phyloP scores from a whole-genome alignment of 1,284 basidiomycete genomes.

The Ceratobasidium sp. region DNA sequence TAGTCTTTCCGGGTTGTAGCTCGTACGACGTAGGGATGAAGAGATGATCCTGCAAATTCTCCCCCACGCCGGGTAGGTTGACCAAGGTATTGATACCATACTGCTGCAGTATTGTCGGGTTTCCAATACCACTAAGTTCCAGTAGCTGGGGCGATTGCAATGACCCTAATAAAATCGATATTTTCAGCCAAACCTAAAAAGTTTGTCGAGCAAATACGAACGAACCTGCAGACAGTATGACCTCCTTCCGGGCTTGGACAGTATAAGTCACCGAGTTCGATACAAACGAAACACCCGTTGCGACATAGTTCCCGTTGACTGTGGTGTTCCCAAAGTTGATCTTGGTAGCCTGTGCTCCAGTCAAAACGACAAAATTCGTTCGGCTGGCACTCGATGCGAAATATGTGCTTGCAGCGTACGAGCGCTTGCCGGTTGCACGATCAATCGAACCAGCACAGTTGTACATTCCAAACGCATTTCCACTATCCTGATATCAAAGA shows the following conservation, averaged over 20 bases:
- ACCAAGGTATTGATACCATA: constrained; percentile 59
- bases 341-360: constrained; percentile 52
- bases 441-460: constrained; percentile 48
- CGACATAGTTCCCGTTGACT: constrained; percentile 41
- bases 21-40: constrained; percentile 48
- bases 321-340: constrained; percentile 53
- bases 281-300: constrained; percentile 53
- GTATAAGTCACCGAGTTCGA: constrained; percentile 51
- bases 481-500: constrained; percentile 28
- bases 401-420: constrained; percentile 55
- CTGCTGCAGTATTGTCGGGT: constrained; percentile 56
- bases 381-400: constrained; percentile 50
- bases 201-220: background rate
- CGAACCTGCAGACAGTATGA: constrained; percentile 61
- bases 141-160: constrained; percentile 64
- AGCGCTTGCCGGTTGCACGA: constrained; percentile 53
- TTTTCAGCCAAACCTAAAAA: background rate
- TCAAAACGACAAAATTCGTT: constrained; percentile 53
- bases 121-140: constrained; percentile 65
- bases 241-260: constrained; percentile 54
- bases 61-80: constrained; percentile 59
- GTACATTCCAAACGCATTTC: constrained; percentile 42
- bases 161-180: constrained; percentile 44
- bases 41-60: constrained; percentile 61
- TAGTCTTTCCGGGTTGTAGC: constrained; percentile 46